These are phyloP conservation scores for Linum trigynum DNA, from an alignment of 345 rosid species.

Conservation along the genomic window DNA sequence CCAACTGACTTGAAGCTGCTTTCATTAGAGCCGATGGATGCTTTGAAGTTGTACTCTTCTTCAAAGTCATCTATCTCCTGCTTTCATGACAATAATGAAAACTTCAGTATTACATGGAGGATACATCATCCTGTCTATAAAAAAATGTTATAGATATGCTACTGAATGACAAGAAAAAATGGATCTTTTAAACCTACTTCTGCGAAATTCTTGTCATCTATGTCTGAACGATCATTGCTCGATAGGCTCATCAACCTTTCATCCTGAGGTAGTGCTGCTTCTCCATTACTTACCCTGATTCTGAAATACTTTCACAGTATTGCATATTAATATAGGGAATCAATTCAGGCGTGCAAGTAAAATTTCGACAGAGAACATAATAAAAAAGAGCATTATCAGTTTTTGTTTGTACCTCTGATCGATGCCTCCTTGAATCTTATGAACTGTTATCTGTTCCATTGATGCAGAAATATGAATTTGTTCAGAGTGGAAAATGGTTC, in stretches of 20 bases:
- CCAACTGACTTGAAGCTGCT: constrained; percentile 15
- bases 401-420: constrained; percentile 17
- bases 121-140: constrained; percentile 2
- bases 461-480: constrained; percentile 9
- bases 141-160: neutral
- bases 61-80: constrained; percentile 7
- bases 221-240: constrained; percentile 36
- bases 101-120: constrained; percentile 8
- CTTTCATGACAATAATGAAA: constrained; percentile 12
- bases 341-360: neutral
- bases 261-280: constrained; percentile 28
- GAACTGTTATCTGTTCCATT: constrained; percentile 21
- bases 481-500: neutral
- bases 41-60: constrained; percentile 16
- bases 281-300: constrained; percentile 40
- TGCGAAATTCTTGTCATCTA: constrained; percentile 29
- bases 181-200: constrained; percentile 30
- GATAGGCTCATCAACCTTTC: constrained; percentile 43
- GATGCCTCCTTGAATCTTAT: constrained; percentile 18
- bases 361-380: constrained; percentile 10
- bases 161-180: neutral
- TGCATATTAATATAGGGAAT: neutral
- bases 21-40: constrained; percentile 6
- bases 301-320: constrained; percentile 12
- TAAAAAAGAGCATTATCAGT: neutral